These are phyloP conservation scores for Phytophthora chlamydospora DNA, from an alignment of 352 stramenopile genomes.

Conservation along the genomic window DNA sequence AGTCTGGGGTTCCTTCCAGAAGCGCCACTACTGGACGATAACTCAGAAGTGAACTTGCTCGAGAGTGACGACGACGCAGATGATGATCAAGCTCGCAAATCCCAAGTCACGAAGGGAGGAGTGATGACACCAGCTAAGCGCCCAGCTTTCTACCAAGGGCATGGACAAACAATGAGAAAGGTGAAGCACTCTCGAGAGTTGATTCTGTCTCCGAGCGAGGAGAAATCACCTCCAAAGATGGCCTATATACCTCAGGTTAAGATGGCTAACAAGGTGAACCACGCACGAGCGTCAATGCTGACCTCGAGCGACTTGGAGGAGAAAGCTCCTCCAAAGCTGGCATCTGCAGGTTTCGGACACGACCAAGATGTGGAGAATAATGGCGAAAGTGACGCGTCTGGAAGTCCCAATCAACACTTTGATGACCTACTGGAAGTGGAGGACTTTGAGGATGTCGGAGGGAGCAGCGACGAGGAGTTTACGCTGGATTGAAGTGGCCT, in stretches of 20 bases:
- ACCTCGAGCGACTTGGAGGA: slow-evolving; percentile 13
- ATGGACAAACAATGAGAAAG: no score
- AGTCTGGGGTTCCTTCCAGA: slow-evolving; percentile 6
- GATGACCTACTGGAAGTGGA: slow-evolving; percentile 22
- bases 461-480: slow-evolving; percentile 32
- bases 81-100: not conserved
- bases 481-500: slow-evolving; percentile 7
- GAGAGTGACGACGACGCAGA: not conserved
- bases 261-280: slow-evolving; percentile 29
- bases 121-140: slow-evolving; percentile 23
- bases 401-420: slow-evolving; percentile 25
- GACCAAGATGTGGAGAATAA: no score
- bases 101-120: not conserved
- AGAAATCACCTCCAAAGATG: slow-evolving; percentile 1
- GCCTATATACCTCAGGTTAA: slow-evolving; percentile 1
- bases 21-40: not conserved
- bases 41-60: not conserved
- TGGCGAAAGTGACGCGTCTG: slow-evolving; percentile 4
- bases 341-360: not conserved
- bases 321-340: slow-evolving; percentile 8
- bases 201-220: slow-evolving; percentile 1
- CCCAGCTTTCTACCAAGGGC: not conserved
- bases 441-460: slow-evolving; percentile 21
- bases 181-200: no score
- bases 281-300: slow-evolving; percentile 12